phyloP scores from a whole-genome alignment of 2,329 filamentous ascomycete genomes.

The Esteya vermicola region DNA sequence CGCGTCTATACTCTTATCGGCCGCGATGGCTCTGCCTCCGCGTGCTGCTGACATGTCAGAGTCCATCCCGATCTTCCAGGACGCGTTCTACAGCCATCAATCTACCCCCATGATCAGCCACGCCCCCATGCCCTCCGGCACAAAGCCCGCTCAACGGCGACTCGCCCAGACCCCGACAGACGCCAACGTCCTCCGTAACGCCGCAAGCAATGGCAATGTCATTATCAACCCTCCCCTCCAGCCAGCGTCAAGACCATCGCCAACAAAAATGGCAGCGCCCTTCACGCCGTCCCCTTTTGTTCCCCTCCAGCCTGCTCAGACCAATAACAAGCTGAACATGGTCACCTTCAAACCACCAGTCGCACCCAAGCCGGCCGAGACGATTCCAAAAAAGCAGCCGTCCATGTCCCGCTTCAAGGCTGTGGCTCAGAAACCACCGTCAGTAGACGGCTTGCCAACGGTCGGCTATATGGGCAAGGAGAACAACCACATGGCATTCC shows the following conservation, averaged over 20 bases:
- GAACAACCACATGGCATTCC: constrained; percentile 37
- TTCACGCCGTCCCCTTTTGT: constrained; percentile 43
- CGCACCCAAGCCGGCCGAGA: constrained; percentile 44
- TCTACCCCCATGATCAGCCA: constrained; percentile 36
- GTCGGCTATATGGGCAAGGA: constrained; percentile 35
- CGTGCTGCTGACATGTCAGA: constrained; percentile 31
- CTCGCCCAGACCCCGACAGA: constrained; percentile 17
- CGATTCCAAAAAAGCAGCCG: constrained; percentile 51
- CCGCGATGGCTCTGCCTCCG: constrained; percentile 39
- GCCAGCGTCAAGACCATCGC: constrained; percentile 45
- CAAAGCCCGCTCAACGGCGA: constrained; percentile 32
- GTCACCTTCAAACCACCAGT: constrained; percentile 51
- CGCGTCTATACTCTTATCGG: constrained; percentile 14
- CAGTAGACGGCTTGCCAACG: constrained; percentile 20
- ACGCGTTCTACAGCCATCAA: constrained; percentile 29
- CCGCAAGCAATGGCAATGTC: constrained; percentile 43
- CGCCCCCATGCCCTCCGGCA: constrained; percentile 38
- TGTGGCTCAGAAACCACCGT: constrained; percentile 34
- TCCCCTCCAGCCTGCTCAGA: constrained; percentile 37
- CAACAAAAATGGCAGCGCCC: constrained; percentile 44
- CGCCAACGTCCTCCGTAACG: constrained; percentile 40
- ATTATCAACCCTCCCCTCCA: constrained; percentile 49
- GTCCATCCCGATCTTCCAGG: constrained; percentile 37
- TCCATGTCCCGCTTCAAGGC: constrained; percentile 46
- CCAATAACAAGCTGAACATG: constrained; percentile 47